Percentiles rank a stretch among this genome's conserved stretches.
Evolutionary conservation across 1,139 yeast genomes (phyloP).

Genomic region (Magnusiomyces ingens): DNA sequence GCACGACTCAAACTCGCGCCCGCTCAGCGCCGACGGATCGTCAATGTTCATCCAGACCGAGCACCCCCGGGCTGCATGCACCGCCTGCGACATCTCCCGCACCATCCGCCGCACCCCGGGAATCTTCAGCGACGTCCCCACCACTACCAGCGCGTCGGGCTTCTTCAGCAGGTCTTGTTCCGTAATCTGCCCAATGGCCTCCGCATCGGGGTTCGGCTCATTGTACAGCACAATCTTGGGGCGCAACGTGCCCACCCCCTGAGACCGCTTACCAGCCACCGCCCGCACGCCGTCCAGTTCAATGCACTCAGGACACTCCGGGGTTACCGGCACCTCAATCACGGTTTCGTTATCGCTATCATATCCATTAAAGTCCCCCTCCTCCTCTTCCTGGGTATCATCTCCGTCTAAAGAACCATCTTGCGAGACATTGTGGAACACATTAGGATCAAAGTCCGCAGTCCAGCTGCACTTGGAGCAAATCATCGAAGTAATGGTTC

Average conservation of each 20-base stretch:
- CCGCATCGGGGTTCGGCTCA: constrained; percentile 84
- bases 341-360: constrained; percentile 28
- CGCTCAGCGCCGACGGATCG: constrained; percentile 37
- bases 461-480: constrained; percentile 68
- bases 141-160: constrained; percentile 74
- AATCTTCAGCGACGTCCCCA: constrained; percentile 80
- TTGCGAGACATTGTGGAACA: constrained; percentile 26
- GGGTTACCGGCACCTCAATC: constrained; percentile 26
- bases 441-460: constrained; percentile 37
- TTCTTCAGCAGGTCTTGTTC: constrained; percentile 55
- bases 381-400: not conserved
- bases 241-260: constrained; percentile 69
- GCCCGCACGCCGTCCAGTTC: constrained; percentile 46
- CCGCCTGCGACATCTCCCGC: constrained; percentile 57
- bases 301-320: constrained; percentile 51
- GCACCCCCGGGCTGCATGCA: constrained; percentile 53
- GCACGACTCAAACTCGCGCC: constrained; percentile 44
- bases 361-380: constrained; percentile 2
- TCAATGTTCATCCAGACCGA: constrained; percentile 54
- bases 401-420: not conserved
- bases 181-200: constrained; percentile 67
- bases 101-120: constrained; percentile 80
- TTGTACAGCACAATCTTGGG: constrained; percentile 83
- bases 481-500: constrained; percentile 60
- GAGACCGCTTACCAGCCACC: constrained; percentile 61